Conservation (phyloP, 1,284 basidiomycete species). For the Boletus smithii region DNA sequence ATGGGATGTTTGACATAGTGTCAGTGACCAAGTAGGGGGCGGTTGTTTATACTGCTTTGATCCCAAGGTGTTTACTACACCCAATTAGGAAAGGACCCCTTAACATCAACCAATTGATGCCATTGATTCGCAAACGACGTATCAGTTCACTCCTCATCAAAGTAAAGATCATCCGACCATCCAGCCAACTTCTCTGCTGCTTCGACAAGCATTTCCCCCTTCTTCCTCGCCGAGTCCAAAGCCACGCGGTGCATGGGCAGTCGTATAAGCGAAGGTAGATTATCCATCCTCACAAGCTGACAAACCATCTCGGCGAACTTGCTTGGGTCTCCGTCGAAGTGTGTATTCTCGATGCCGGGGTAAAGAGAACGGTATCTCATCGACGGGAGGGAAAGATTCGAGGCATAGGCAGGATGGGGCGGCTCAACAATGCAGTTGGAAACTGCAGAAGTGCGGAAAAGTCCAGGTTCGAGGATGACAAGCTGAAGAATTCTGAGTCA, state of each 20-base stretch:
- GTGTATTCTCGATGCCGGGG: constrained; percentile 15
- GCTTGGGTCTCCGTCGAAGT: constrained; percentile 25
- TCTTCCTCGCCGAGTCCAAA: constrained; percentile 21
- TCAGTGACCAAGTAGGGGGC: constrained; percentile 8
- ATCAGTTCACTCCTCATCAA: constrained; percentile 4
- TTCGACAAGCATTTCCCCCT: constrained; percentile 21
- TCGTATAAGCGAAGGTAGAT: constrained; percentile 21
- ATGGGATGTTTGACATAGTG: constrained; percentile 34
- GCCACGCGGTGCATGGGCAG: constrained; percentile 28
- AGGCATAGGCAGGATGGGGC: constrained; percentile 17
- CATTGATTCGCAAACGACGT: too few species aligned
- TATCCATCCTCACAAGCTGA: constrained; percentile 16
- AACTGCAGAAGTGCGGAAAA: constrained; percentile 24
- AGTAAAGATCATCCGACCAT: constrained; percentile 27
- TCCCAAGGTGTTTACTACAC: constrained; percentile 5
- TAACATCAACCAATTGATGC: too few species aligned
- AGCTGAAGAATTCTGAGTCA: constrained; percentile 20
- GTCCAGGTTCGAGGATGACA: constrained; percentile 25
- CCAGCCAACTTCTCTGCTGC: constrained; percentile 19
- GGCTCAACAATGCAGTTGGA: constrained; percentile 16
- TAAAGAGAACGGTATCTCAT: constrained; percentile 27
- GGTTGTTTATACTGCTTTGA: constrained; percentile 27
- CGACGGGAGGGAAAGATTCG: constrained; percentile 25
- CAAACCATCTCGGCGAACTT: constrained; percentile 25
- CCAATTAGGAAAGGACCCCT: constrained; percentile 15